Conservation (phyloP, 306 rosid genomes). For the Neltuma alba region DNA sequence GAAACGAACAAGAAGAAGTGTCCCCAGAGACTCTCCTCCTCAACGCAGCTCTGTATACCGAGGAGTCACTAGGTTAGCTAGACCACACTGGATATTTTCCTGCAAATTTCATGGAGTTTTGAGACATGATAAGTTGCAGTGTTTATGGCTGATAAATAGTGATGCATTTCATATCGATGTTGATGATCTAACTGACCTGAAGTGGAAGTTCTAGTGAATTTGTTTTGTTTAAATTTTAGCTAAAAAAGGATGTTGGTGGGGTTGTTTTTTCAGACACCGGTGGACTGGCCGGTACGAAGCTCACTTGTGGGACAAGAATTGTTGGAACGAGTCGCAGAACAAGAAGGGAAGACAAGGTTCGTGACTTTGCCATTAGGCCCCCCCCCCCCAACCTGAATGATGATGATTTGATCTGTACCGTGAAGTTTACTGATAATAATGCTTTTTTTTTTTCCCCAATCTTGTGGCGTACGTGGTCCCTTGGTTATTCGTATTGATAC, state of each 20-base stretch:
- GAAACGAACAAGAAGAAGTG: conserved; percentile 77
- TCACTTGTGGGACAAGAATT: conserved; percentile 95
- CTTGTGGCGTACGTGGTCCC: conserved; percentile 2
- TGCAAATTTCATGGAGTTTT: no score
- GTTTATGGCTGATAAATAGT: background rate
- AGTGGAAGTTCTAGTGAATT: background rate
- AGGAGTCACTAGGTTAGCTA: conserved; percentile 89
- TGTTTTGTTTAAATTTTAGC: background rate
- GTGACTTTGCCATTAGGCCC: no score
- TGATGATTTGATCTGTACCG: background rate
- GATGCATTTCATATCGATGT: background rate
- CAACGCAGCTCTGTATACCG: conserved; percentile 81
- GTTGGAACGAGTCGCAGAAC: conserved; percentile 90
- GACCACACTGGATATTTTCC: no score
- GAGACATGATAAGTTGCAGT: background rate
- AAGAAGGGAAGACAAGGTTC: conserved; percentile 98
- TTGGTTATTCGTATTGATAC: background rate
- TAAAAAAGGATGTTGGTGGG: background rate
- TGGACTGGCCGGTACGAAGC: conserved; percentile 97
- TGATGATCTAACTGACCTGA: background rate
- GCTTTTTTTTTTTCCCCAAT: background rate
- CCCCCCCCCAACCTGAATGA: no score
- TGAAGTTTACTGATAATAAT: background rate
- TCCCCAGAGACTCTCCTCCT: conserved; percentile 72
- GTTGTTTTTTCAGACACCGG: conserved; percentile 55